phyloP scores from a whole-genome alignment of 192 early-diverging fungal species.

The Coemansia sp. region DNA sequence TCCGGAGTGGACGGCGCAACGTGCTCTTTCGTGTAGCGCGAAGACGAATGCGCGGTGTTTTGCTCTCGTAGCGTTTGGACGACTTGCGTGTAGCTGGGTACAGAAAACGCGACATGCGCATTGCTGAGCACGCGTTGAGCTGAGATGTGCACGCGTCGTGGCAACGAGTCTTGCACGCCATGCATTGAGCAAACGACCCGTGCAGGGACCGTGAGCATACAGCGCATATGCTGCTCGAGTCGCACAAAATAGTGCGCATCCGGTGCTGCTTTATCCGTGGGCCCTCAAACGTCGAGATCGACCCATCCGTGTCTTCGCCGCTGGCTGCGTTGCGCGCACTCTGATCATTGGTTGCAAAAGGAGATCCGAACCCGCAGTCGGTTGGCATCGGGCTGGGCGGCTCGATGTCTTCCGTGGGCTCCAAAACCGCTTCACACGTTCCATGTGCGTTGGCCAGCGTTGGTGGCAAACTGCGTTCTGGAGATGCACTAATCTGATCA shows the following conservation, averaged over 20 bases:
- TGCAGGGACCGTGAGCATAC: conserved; percentile 32
- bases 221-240: conserved; percentile 32
- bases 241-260: conserved; percentile 49
- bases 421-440: not conserved
- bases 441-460: not conserved
- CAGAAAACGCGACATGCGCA: conserved; percentile 55
- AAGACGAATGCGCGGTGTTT: conserved; percentile 45
- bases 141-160: conserved; percentile 43
- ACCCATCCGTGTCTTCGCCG: conserved; percentile 47
- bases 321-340: conserved; percentile 1
- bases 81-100: conserved; percentile 52
- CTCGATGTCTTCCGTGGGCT: not conserved
- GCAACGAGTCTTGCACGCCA: conserved; percentile 52
- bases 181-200: conserved; percentile 51
- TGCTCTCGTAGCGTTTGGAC: conserved; percentile 53
- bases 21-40: conserved; percentile 26
- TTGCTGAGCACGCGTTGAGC: conserved; percentile 40
- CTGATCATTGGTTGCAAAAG: not conserved
- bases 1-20: conserved; percentile 11
- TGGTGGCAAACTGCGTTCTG: not conserved
- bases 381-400: not conserved
- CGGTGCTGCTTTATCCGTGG: conserved; percentile 51
- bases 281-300: conserved; percentile 52
- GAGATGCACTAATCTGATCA: not conserved
- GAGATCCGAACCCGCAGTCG: not conserved